Conservation (phyloP, 768 basidiomycete species). For the Suillus alpinus region DNA sequence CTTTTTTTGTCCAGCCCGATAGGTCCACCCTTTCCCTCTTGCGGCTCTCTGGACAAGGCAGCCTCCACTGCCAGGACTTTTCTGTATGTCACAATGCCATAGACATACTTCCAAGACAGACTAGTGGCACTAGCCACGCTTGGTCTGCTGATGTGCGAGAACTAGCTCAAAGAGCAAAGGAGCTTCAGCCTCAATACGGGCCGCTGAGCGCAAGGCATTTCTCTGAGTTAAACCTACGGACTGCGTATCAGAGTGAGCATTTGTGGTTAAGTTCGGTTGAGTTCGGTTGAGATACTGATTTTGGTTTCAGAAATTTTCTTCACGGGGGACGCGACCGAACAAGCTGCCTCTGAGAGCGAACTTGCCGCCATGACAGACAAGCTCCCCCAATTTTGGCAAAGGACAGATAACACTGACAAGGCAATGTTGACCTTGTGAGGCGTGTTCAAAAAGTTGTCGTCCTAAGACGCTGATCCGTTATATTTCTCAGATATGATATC, state of each 20-base stretch:
- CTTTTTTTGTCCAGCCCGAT: constrained; percentile 29
- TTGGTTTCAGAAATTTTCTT: constrained; percentile 38
- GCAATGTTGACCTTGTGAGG: constrained; percentile 62
- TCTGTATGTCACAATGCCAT: constrained; percentile 12
- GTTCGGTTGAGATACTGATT: constrained; percentile 12
- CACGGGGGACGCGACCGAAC: constrained; percentile 25
- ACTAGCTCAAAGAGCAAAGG: constrained; percentile 29
- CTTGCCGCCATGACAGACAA: constrained; percentile 47
- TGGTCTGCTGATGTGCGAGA: constrained; percentile 42
- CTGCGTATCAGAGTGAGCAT: constrained; percentile 53
- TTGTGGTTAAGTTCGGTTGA: constrained; percentile 16
- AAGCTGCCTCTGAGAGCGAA: constrained; percentile 32
- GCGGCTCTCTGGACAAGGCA: constrained; percentile 46
- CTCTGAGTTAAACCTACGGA: constrained; percentile 46
- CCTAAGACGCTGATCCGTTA: not conserved
- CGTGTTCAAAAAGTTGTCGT: not conserved
- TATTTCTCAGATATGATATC: constrained; percentile 54
- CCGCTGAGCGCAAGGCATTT: constrained; percentile 44
- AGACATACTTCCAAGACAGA: constrained; percentile 4
- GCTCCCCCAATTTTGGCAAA: constrained; percentile 57
- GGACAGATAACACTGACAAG: constrained; percentile 44
- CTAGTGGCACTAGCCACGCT: constrained; percentile 17
- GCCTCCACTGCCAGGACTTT: constrained; percentile 44
- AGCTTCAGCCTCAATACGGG: constrained; percentile 36
- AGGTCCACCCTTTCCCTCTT: constrained; percentile 36